These are phyloP conservation scores for Penicillium griseofulvum DNA, from an alignment of 2,329 filamentous ascomycete species.

Conservation along the genomic window DNA sequence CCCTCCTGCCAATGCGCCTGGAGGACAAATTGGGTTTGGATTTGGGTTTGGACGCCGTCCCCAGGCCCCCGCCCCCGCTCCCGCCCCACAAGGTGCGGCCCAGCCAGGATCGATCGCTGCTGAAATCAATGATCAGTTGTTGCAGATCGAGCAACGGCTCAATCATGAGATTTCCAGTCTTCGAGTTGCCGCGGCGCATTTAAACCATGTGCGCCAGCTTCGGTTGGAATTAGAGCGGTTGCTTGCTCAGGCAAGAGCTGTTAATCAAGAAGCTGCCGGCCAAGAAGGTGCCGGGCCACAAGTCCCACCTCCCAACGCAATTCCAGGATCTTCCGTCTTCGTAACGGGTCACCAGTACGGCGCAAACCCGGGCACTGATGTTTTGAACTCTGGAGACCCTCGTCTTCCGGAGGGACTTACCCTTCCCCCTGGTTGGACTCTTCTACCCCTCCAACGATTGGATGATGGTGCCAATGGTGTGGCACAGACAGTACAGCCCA, in stretches of 20 bases:
- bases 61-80: constrained; percentile 15
- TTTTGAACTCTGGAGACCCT: constrained; percentile 44
- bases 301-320: constrained; percentile 10
- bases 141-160: constrained; percentile 66
- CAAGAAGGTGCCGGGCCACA: background rate
- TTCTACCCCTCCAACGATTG: constrained; percentile 30
- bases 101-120: constrained; percentile 22
- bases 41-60: constrained; percentile 41
- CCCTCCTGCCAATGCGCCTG: constrained; percentile 33
- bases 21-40: constrained; percentile 43
- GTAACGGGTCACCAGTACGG: constrained; percentile 31
- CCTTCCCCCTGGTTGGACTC: constrained; percentile 51
- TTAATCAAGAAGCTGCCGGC: constrained; percentile 34
- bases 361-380: constrained; percentile 28
- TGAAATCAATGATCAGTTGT: constrained; percentile 58
- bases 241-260: constrained; percentile 48
- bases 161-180: constrained; percentile 64
- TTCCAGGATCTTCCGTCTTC: constrained; percentile 16
- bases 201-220: constrained; percentile 66
- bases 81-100: constrained; percentile 7
- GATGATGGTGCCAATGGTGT: constrained; percentile 6
- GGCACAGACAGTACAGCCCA: background rate
- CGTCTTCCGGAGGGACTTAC: constrained; percentile 51
- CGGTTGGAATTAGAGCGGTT: constrained; percentile 66
- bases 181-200: constrained; percentile 63